Conservation (phyloP, 176 grass and related monocot species). For the Avena insularis region DNA sequence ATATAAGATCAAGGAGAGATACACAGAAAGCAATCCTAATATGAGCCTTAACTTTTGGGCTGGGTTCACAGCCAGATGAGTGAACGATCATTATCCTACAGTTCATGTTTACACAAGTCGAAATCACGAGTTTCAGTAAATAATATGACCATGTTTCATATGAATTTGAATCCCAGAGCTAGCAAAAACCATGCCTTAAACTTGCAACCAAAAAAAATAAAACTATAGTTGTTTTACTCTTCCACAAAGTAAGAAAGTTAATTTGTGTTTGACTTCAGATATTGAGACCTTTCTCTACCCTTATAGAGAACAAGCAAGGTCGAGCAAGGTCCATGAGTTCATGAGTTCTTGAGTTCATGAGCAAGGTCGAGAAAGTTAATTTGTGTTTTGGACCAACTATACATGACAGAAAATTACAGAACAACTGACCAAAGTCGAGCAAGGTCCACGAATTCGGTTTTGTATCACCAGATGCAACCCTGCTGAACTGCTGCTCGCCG, state of each 20-base stretch:
- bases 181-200: neutral
- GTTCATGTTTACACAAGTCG: neutral
- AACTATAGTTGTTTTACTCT: conserved; percentile 12
- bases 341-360: too few relatives aligned
- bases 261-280: too few relatives aligned
- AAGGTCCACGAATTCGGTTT: conserved; percentile 97
- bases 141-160: neutral
- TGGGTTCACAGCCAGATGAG: neutral
- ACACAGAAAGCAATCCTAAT: neutral
- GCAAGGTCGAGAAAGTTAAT: too few relatives aligned
- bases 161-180: neutral
- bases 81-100: neutral
- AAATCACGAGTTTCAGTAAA: neutral
- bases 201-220: neutral
- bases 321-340: too few relatives aligned
- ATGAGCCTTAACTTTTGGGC: neutral
- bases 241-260: neutral
- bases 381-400: neutral
- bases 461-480: conserved; percentile 84
- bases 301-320: too few relatives aligned
- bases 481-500: conserved; percentile 83
- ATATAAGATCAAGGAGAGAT: neutral
- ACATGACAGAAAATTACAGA: neutral
- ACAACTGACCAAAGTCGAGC: conserved; percentile 80
- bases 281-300: too few relatives aligned